Conservation (phyloP, 345 rosid genomes). For the Melaleuca alternifolia region DNA sequence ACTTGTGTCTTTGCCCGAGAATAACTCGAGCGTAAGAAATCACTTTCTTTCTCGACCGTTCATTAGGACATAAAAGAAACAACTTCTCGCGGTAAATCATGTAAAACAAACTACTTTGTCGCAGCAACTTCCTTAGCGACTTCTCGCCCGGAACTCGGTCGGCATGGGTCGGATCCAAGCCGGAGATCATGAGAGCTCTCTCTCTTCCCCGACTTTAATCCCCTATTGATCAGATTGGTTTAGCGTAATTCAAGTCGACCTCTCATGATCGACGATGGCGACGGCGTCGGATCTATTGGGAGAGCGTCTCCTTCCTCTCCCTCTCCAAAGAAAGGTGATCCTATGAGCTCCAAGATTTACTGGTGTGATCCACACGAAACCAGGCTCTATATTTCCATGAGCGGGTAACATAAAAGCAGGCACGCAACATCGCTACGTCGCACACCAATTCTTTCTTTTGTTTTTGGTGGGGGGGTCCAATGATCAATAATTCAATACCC, state of each 20-base stretch:
- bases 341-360: neutral
- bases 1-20: neutral
- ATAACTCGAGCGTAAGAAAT: neutral
- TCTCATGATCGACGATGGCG: neutral
- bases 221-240: neutral
- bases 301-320: neutral
- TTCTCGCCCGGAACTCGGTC: no score
- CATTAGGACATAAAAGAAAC: neutral
- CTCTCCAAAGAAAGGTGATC: neutral
- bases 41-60: neutral
- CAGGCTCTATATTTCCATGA: neutral
- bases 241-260: neutral
- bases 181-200: neutral
- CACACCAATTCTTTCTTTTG: no score
- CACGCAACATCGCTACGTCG: neutral
- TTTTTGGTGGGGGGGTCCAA: no score
- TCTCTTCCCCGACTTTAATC: neutral
- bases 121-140: neutral
- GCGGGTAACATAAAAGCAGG: neutral
- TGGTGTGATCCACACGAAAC: neutral
- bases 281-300: rapidly evolving
- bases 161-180: neutral
- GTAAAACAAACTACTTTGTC: no score
- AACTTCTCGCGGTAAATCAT: no score
- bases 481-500: neutral